phyloP scores from a whole-genome alignment of 1,284 basidiomycete genomes.

The Tylopilus sp. region DNA sequence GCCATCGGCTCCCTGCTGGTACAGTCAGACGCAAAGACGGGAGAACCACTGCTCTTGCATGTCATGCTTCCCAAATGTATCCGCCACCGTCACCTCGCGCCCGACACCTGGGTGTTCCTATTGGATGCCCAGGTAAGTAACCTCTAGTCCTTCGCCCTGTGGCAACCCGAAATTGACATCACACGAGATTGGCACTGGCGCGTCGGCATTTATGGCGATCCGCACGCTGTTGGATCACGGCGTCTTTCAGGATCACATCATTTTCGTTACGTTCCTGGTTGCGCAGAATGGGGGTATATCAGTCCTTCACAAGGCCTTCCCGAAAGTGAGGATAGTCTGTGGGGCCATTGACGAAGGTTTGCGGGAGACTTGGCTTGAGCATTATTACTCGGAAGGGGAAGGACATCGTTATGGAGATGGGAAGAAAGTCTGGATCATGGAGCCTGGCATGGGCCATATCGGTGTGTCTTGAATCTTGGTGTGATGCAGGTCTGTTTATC shows the following conservation, averaged over 20 bases:
- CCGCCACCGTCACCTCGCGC: constrained; percentile 60
- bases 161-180: not conserved
- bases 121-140: constrained; percentile 78
- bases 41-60: constrained; percentile 87
- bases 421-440: constrained; percentile 69
- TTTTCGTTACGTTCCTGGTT: constrained; percentile 88
- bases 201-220: constrained; percentile 94
- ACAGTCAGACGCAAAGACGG: constrained; percentile 80
- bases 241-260: constrained; percentile 78
- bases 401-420: constrained; percentile 38
- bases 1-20: constrained; percentile 88
- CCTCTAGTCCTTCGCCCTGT: not conserved
- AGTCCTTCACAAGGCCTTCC: constrained; percentile 79
- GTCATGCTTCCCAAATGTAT: constrained; percentile 74
- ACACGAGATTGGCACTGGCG: constrained; percentile 85
- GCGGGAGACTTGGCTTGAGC: constrained; percentile 66
- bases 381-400: constrained; percentile 44
- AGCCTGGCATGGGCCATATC: constrained; percentile 81
- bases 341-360: constrained; percentile 77
- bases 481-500: not conserved
- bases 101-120: constrained; percentile 81
- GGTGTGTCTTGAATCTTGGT: constrained; percentile 41
- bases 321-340: constrained; percentile 75
- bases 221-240: constrained; percentile 95
- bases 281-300: constrained; percentile 76